A percentile compares a stretch with the other conserved stretches of the same genome.
These are phyloP conservation scores for Larix kaempferi DNA, from an alignment of 75 land plant species.

Conservation along the genomic window DNA sequence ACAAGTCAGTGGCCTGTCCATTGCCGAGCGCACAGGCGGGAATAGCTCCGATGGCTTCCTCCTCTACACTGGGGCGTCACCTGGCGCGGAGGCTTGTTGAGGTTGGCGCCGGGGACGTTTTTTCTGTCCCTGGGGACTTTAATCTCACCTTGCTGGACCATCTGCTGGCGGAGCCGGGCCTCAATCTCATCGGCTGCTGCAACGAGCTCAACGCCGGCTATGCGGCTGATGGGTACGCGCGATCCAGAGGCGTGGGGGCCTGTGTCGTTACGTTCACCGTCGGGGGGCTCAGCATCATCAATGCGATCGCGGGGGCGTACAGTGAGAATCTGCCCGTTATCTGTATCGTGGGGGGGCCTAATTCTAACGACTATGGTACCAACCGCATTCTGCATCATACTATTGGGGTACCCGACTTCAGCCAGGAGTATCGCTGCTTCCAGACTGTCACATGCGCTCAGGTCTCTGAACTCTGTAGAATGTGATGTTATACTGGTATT, in stretches of 20 bases:
- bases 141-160: slow-evolving; percentile 55
- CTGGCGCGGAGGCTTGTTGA: slow-evolving; percentile 32
- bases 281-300: slow-evolving; percentile 54
- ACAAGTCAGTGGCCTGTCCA: too few species aligned
- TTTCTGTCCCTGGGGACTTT: slow-evolving; percentile 62
- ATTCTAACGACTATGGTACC: slow-evolving; percentile 56
- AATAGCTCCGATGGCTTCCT: too few species aligned
- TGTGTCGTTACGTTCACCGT: slow-evolving; percentile 67
- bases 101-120: slow-evolving; percentile 44
- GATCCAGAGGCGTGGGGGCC: slow-evolving; percentile 48
- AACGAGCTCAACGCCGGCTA: slow-evolving; percentile 74
- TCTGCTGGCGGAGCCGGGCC: slow-evolving; percentile 40
- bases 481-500: too few species aligned
- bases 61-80: slow-evolving; percentile 29
- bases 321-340: slow-evolving; percentile 50
- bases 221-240: slow-evolving; percentile 66
- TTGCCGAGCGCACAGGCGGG: too few species aligned
- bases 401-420: slow-evolving; percentile 48
- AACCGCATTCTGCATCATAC: slow-evolving; percentile 55
- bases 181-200: slow-evolving; percentile 49
- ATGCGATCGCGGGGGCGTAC: slow-evolving; percentile 60
- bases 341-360: slow-evolving; percentile 52
- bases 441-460: slow-evolving; percentile 59
- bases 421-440: slow-evolving; percentile 57
- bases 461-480: slow-evolving; percentile 8